Base-by-base conservation (phyloP, 768 basidiomycete genomes). In the Lepiota venenata region DNA sequence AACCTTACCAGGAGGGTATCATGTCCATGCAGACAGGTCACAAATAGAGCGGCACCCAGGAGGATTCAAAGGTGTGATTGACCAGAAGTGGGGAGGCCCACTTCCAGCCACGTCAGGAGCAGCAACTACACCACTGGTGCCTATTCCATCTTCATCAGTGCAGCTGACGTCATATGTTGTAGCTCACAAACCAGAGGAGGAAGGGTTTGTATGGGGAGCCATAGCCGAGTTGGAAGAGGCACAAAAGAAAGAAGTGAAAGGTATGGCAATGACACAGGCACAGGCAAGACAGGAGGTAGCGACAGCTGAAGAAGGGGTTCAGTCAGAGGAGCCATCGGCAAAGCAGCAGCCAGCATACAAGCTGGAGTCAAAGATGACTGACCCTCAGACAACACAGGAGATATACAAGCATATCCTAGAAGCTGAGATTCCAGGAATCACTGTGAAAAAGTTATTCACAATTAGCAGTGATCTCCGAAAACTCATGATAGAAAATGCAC, bases 381-480 rank as follows among this genome's bases (percentile, higher is more conserved):
- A 39, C 15, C 58, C 57, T 1, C 25, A 57, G 12, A 47, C 54
- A 0, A 27, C 47, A 0, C n/a, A 50, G 10, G 3, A 36, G 0
- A n/a, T 61, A 1, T 39, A 57, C 21, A 4, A 57, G 8, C 0
- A 15, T 0, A 57, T 66, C 6, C 54, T 63, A 1, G 22, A 55
- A 2, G 48, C 47, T 0, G 6, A 51, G 11, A 47, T 61, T 22
- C 42, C 57, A 9, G 46, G 45, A 12, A 14, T 65, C 3, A 50
- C 55, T 0, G 41, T 64, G 1, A 27, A 51, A 0, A 55, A 64
- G 3, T 25, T 65, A 7, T 32, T 64, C 1, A 39, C 55, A 0
- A 45, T 64, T 16, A 65, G 63, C 20, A 35, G 56, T 0, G 57
- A 63, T 10, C 54, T 65, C 7, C 27, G 27, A 0, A 49, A 49